Conservation (phyloP, 2,329 filamentous ascomycete species). For the Pyrenochaeta sp. region DNA sequence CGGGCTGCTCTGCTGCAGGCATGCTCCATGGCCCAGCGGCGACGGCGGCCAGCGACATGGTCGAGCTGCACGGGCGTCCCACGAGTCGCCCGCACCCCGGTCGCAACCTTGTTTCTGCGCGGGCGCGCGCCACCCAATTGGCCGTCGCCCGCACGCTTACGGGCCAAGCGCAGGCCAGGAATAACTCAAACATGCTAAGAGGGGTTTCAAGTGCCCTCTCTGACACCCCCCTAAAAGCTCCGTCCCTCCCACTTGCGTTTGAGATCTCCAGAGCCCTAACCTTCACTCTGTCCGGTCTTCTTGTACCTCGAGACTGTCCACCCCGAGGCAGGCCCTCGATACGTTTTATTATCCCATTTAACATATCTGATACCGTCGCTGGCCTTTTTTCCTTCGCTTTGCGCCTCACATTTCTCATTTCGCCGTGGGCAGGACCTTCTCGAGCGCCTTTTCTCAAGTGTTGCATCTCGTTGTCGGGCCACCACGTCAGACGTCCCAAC, state of each 20-base stretch:
- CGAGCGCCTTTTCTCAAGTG: conserved; percentile 39
- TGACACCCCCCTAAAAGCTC: conserved; percentile 6
- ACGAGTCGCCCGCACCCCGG: conserved; percentile 29
- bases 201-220: conserved; percentile 45
- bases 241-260: conserved; percentile 47
- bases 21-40: not conserved
- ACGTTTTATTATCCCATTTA: conserved; percentile 46
- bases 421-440: conserved; percentile 48
- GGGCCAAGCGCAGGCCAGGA: conserved; percentile 33
- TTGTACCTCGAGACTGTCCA: conserved; percentile 43
- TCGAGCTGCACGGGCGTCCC: conserved; percentile 22
- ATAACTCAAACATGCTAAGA: conserved; percentile 27
- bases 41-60: conserved; percentile 10
- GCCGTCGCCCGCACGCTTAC: conserved; percentile 35
- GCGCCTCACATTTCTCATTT: conserved; percentile 47
- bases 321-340: conserved; percentile 49
- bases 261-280: conserved; percentile 46
- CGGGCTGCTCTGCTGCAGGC: not conserved
- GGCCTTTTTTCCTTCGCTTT: conserved; percentile 46
- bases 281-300: conserved; percentile 40
- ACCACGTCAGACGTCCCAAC: conserved; percentile 37
- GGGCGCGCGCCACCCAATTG: conserved; percentile 26
- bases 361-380: conserved; percentile 47
- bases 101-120: conserved; percentile 16
- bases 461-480: conserved; percentile 26